These are phyloP conservation scores for Euclidium syriacum DNA, from an alignment of 345 rosid genomes.

Conservation along the genomic window DNA sequence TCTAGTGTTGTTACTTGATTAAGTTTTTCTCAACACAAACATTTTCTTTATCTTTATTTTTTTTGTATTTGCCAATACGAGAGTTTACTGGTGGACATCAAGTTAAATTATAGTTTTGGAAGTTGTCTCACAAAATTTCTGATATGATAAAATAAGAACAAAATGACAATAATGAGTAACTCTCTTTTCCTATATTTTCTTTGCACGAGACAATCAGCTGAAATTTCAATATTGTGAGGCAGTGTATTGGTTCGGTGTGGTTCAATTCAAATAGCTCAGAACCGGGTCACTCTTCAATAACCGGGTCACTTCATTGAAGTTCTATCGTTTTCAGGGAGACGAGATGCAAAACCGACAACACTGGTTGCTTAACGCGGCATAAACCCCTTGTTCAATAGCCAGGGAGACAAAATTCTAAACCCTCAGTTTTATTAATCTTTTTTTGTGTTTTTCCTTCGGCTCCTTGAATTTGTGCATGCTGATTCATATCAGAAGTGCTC, in stretches of 20 bases:
- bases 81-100: background rate
- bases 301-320: background rate
- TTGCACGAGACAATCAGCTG: too few species aligned
- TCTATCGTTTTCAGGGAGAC: background rate
- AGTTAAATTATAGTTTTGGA: background rate
- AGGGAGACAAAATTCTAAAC: conserved; percentile 10
- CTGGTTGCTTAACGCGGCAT: background rate
- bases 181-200: background rate
- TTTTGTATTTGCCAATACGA: conserved; percentile 3
- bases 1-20: background rate
- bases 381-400: background rate
- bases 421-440: background rate
- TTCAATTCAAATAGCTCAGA: background rate
- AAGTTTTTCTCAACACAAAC: background rate
- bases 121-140: background rate
- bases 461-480: conserved; percentile 31
- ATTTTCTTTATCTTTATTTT: background rate
- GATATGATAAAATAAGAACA: background rate
- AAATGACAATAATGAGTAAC: background rate
- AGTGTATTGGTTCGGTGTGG: background rate
- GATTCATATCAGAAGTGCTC: conserved; percentile 17
- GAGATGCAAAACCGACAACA: background rate
- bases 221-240: background rate
- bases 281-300: background rate
- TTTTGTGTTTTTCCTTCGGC: background rate